Percentiles rank a stretch among this genome's conserved stretches.
phyloP scores from a whole-genome alignment of 2,329 filamentous ascomycete genomes.

The Biscogniauxia sp. region DNA sequence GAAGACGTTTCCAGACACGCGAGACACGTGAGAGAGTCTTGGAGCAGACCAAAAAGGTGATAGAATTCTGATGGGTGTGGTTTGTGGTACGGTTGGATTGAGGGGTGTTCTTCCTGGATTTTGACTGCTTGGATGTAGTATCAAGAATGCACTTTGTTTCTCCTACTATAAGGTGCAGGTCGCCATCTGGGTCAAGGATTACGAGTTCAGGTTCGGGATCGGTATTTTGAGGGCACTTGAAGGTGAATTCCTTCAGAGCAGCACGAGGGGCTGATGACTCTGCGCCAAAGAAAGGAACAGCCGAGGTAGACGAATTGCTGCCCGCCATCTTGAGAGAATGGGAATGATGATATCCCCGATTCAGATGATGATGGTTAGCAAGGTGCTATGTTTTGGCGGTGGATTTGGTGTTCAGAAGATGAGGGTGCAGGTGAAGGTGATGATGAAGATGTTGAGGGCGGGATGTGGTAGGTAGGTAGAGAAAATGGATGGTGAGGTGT shows the following conservation, averaged over 20 bases:
- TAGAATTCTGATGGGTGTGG: constrained; percentile 1
- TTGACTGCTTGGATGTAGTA: constrained; percentile 1
- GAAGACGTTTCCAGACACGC: constrained; percentile 15
- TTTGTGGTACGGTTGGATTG: not conserved
- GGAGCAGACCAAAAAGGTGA: constrained; percentile 18
- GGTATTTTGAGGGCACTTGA: not conserved
- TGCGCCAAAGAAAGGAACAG: too few relatives aligned
- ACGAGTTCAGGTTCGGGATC: not conserved
- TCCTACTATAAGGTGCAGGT: constrained; percentile 1
- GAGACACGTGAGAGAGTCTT: constrained; percentile 14
- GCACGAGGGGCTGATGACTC: too few relatives aligned
- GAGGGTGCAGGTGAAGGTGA: too few relatives aligned
- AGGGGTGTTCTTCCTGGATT: not conserved
- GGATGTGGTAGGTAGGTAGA: too few relatives aligned
- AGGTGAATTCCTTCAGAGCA: not conserved
- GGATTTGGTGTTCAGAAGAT: too few relatives aligned
- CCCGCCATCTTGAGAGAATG: too few relatives aligned
- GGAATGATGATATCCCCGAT: too few relatives aligned
- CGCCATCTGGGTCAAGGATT: constrained; percentile 5
- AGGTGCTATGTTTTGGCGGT: too few relatives aligned
- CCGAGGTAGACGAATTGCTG: too few relatives aligned
- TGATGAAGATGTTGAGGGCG: too few relatives aligned
- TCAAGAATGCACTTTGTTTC: not conserved
- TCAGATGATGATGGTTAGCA: too few relatives aligned
- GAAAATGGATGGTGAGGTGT: too few relatives aligned